phyloP scores from a whole-genome alignment of 768 basidiomycete species.

The Xerocomellus intermedius region DNA sequence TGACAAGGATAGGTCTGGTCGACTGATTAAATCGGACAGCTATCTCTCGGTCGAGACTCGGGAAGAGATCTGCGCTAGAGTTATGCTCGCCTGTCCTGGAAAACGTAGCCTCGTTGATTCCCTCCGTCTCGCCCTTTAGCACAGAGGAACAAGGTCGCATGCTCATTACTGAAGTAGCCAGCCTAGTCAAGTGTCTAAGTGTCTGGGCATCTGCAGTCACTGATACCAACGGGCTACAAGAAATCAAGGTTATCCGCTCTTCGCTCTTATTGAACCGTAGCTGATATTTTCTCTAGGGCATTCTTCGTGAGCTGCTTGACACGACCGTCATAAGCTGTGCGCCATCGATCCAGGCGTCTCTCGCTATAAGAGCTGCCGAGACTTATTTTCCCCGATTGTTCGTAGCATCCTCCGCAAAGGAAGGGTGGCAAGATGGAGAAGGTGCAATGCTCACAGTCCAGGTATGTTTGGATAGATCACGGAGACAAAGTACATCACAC shows the following conservation, averaged over 20 bases:
- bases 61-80: slow-evolving; percentile 24
- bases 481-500: neutral
- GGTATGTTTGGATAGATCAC: slow-evolving; percentile 33
- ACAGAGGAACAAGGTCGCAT: slow-evolving; percentile 18
- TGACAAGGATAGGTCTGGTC: neutral
- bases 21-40: slow-evolving; percentile 16
- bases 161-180: slow-evolving; percentile 18
- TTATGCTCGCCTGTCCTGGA: slow-evolving; percentile 20
- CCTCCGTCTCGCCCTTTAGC: slow-evolving; percentile 12
- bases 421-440: slow-evolving; percentile 43
- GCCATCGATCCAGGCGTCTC: slow-evolving; percentile 39
- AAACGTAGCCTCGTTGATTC: slow-evolving; percentile 11
- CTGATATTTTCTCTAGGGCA: slow-evolving; percentile 21
- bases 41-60: slow-evolving; percentile 24
- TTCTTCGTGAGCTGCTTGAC: slow-evolving; percentile 35
- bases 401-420: slow-evolving; percentile 29
- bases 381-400: slow-evolving; percentile 45
- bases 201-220: slow-evolving; percentile 15
- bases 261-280: neutral
- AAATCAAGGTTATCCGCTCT: slow-evolving; percentile 21
- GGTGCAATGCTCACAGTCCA: slow-evolving; percentile 35
- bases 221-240: neutral
- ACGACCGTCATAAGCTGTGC: slow-evolving; percentile 36
- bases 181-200: slow-evolving; percentile 13
- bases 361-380: slow-evolving; percentile 50